Evolutionary conservation across 305 asterid genomes (phyloP).

Genomic region (Fraxinus nigra): DNA sequence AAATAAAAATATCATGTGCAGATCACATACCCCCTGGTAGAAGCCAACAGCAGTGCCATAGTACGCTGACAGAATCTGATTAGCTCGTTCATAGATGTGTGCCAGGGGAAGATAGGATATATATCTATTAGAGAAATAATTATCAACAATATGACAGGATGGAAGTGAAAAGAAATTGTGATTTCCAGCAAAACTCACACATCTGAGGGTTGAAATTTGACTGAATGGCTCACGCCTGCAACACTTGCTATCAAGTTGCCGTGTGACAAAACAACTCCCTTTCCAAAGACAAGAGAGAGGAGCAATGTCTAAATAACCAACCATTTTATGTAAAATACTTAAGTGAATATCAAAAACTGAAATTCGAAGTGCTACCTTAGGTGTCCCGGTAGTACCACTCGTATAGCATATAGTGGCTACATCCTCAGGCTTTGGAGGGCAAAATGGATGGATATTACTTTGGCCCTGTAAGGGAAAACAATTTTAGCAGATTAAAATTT

Average conservation of each 20-base stretch:
- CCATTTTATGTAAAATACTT: background rate
- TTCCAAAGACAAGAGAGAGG: conserved; percentile 21
- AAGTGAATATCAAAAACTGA: conserved; percentile 15
- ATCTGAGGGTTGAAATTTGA: conserved; percentile 72
- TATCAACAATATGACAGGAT: conserved; percentile 14
- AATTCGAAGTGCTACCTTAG: conserved; percentile 55
- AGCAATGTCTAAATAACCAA: conserved; percentile 15
- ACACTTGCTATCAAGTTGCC: conserved; percentile 74
- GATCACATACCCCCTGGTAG: conserved; percentile 86
- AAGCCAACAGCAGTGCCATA: conserved; percentile 88
- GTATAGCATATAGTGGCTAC: conserved; percentile 93
- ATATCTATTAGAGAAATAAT: conserved; percentile 52
- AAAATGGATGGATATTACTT: conserved; percentile 65
- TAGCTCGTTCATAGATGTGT: conserved; percentile 96
- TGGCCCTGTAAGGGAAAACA: conserved; percentile 51
- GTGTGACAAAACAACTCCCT: conserved; percentile 93
- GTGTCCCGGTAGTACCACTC: conserved; percentile 27
- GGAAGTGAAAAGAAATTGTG: conserved; percentile 18
- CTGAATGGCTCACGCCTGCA: conserved; percentile 55
- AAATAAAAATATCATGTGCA: conserved; percentile 10
- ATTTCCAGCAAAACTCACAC: conserved; percentile 56
- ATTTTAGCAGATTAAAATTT: conserved; percentile 2
- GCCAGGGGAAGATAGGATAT: conserved; percentile 97
- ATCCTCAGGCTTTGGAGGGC: conserved; percentile 88
- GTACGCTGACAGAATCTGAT: conserved; percentile 56